Base-by-base conservation (phyloP, 495 filamentous ascomycete species). In the Tuber melanosporum region DNA sequence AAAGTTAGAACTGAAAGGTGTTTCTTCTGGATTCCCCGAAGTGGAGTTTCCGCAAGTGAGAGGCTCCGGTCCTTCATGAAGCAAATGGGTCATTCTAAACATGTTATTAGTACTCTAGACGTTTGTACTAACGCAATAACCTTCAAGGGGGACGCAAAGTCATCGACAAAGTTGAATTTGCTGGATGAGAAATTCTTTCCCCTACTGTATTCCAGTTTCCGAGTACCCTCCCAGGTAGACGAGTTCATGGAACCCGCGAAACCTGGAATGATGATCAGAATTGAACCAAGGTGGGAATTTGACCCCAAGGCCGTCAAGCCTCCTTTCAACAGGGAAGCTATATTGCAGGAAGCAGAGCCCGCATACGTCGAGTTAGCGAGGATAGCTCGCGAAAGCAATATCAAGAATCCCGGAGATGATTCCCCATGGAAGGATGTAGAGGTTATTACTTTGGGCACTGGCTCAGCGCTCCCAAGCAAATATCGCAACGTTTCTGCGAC, bases 401-500 rank as follows among this genome's bases (percentile, higher is more conserved):
- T 81, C 76, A 7, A 83, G 76, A 73, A 84, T 86, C 42, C 70
- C 2, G 85, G 85, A 15, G 77, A 86, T 75, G 86, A 88, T 75
- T 87, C 94, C 26, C 91, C 91, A n/a, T 88, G 91, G 74, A 86
- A 87, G 62, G 90, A 97, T 80, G 89, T 90, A 12, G 95, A 98
- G 80, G 88, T 99, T 74, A 90, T 94, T 75, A 87, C 93, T 0
- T 88, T 99, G 8, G 95, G 95, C 3, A 99, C 95, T 4, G 95
- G 95, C 15, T 97, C 94, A 4, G 91, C 94, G 19, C 77, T 90
- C 22, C 96, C 95, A 8, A 95, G 93, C 71, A 95, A 94, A 84
- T 94, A 97, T 84, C 92, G 95, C 74, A 99, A 98, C 84, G 95
- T 98, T 62, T 97, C 94, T 42, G 74, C 74, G 14, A 98, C 93